Conservation (phyloP, 257 asterid genomes). For the Cynanchum wilfordii region DNA sequence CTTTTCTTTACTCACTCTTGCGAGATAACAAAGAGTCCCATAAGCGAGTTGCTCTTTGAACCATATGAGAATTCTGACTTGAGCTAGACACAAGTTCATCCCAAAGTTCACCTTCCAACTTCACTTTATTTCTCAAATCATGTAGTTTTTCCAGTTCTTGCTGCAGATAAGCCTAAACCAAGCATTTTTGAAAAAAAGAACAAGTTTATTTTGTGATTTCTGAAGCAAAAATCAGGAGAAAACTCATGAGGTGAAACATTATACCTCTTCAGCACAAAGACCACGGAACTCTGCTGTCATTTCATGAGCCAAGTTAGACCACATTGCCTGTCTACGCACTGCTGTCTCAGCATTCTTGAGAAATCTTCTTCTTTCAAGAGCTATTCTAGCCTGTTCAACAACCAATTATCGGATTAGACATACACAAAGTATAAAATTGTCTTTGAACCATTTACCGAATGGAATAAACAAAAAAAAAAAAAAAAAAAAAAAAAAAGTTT, state of each 20-base stretch:
- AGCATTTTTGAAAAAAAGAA: slow-evolving; percentile 21
- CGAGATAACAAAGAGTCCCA: slow-evolving; percentile 98
- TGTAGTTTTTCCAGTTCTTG: slow-evolving; percentile 97
- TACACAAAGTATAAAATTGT: neutral
- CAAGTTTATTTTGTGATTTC: neutral
- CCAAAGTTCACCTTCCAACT: slow-evolving; percentile 95
- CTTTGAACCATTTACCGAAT: neutral
- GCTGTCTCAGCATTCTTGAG: slow-evolving; percentile 94
- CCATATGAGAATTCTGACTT: slow-evolving; percentile 97
- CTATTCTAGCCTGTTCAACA: slow-evolving; percentile 81
- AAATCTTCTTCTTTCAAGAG: slow-evolving; percentile 94
- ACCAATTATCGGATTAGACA: slow-evolving; percentile 7
- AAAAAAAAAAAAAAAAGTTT: neutral
- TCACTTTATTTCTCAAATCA: slow-evolving; percentile 89
- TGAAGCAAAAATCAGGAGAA: neutral
- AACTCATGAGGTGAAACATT: neutral
- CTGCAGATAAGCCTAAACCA: slow-evolving; percentile 82
- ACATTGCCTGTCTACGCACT: slow-evolving; percentile 86
- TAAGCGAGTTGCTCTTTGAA: slow-evolving; percentile 92
- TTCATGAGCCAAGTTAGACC: slow-evolving; percentile 99
- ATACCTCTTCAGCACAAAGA: slow-evolving; percentile 97
- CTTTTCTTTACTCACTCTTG: slow-evolving; percentile 55
- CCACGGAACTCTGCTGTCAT: slow-evolving; percentile 99
- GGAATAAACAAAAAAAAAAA: neutral
- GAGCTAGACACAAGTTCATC: slow-evolving; percentile 99